Conservation (phyloP, 2,329 filamentous ascomycete genomes). For the Pseudogymnoascus sp. region DNA sequence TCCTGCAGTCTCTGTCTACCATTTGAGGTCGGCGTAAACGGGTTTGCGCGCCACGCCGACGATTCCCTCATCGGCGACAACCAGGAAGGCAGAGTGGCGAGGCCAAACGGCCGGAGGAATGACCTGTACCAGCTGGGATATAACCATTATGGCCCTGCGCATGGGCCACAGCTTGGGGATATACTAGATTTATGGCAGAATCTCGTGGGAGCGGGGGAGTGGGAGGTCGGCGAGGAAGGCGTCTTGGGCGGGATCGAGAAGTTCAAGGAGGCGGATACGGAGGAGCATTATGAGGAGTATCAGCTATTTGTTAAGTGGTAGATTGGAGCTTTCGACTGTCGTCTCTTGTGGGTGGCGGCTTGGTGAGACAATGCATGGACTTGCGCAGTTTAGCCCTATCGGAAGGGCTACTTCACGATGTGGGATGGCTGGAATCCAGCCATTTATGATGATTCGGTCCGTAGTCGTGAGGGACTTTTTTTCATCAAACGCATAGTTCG, state of each 20-base stretch:
- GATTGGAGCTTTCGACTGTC: neutral
- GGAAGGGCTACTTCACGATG: neutral
- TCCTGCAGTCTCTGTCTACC: too few relatives aligned
- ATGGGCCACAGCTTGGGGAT: constrained; percentile 20
- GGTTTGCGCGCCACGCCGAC: too few relatives aligned
- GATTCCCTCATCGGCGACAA: too few relatives aligned
- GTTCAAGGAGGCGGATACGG: constrained; percentile 13
- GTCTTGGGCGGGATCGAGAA: constrained; percentile 13
- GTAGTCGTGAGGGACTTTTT: neutral
- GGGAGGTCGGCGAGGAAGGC: constrained; percentile 14
- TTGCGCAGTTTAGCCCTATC: neutral
- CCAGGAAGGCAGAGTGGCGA: too few relatives aligned
- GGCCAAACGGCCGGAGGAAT: neutral
- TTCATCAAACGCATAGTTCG: neutral
- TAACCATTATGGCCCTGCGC: constrained; percentile 15
- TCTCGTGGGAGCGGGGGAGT: constrained; percentile 13
- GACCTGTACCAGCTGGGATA: constrained; percentile 19
- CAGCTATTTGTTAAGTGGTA: neutral
- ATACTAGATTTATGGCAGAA: constrained; percentile 27
- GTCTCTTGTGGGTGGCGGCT: neutral
- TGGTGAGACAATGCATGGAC: neutral
- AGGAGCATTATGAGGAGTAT: constrained; percentile 11
- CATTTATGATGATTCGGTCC: neutral
- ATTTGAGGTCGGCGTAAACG: too few relatives aligned
- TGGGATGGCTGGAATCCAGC: neutral